Conservation (phyloP, 768 basidiomycete genomes). For the Suillus sp. region DNA sequence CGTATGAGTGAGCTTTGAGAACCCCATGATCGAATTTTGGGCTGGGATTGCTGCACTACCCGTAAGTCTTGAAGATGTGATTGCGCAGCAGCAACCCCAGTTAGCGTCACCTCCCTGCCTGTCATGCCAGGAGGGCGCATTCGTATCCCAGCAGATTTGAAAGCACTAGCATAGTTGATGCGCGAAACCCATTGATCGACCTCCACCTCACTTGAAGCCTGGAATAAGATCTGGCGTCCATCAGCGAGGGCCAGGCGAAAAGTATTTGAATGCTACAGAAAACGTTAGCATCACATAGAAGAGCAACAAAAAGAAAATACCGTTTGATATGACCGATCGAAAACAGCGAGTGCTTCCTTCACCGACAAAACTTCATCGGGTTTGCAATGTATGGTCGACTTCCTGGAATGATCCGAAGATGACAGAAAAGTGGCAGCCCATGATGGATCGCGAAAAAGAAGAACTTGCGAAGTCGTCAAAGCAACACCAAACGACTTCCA, state of each 20-base stretch:
- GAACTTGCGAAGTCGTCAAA: slow-evolving; percentile 85
- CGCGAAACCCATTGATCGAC: slow-evolving; percentile 88
- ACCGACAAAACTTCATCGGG: slow-evolving; percentile 88
- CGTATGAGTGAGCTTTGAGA: slow-evolving; percentile 25
- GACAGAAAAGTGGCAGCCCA: slow-evolving; percentile 52
- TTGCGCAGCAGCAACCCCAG: slow-evolving; percentile 83
- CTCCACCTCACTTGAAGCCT: slow-evolving; percentile 66
- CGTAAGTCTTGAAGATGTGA: slow-evolving; percentile 78
- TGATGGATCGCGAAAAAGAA: slow-evolving; percentile 80
- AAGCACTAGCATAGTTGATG: slow-evolving; percentile 94
- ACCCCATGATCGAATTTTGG: slow-evolving; percentile 43
- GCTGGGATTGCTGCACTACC: slow-evolving; percentile 27
- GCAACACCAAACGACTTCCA: slow-evolving; percentile 88
- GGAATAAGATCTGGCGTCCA: slow-evolving; percentile 82
- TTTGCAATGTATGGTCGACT: slow-evolving; percentile 51
- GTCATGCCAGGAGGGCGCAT: slow-evolving; percentile 79
- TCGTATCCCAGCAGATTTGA: slow-evolving; percentile 80
- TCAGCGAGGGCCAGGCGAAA: slow-evolving; percentile 78
- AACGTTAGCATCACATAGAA: neutral
- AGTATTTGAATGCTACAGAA: slow-evolving; percentile 62
- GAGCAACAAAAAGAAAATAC: slow-evolving; percentile 41
- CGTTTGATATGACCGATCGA: slow-evolving; percentile 76
- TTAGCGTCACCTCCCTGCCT: slow-evolving; percentile 68
- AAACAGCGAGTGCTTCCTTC: slow-evolving; percentile 76
- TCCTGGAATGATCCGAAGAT: slow-evolving; percentile 41